phyloP scores from a whole-genome alignment of 2,329 filamentous ascomycete genomes.

The Fusarium nematophilum region DNA sequence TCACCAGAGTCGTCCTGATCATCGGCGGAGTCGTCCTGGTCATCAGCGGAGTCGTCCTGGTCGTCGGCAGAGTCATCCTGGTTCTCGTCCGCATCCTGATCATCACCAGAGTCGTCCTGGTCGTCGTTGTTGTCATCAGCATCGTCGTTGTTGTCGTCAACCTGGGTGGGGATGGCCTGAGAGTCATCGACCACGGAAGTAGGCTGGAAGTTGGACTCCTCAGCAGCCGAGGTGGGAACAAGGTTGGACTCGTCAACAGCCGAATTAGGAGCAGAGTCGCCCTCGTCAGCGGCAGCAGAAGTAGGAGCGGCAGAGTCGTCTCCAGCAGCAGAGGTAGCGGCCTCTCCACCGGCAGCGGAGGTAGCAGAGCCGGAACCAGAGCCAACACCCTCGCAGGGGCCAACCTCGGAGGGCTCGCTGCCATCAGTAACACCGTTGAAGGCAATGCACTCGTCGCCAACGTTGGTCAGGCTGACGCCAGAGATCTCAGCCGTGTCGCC shows the following conservation, averaged over 20 bases:
- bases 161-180: not conserved
- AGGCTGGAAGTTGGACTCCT: not conserved
- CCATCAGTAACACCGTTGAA: conserved; percentile 42
- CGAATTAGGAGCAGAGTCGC: not conserved
- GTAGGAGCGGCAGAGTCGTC: conserved; percentile 15
- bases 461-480: conserved; percentile 32
- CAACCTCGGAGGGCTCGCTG: conserved; percentile 41
- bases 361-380: conserved; percentile 2
- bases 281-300: not conserved
- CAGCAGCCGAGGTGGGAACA: not conserved
- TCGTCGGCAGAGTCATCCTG: not conserved
- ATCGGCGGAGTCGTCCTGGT: conserved; percentile 1
- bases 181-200: not conserved
- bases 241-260: not conserved
- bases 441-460: conserved; percentile 34
- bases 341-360: not conserved
- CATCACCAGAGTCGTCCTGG: conserved; percentile 3
- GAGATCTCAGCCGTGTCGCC: conserved; percentile 47
- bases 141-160: not conserved
- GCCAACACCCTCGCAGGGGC: conserved; percentile 30
- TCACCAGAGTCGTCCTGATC: conserved; percentile 4
- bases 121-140: conserved; percentile 14
- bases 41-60: not conserved
- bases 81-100: not conserved
- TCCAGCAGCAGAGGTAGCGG: conserved; percentile 8